Conservation (phyloP, 345 rosid genomes). For the Melastoma malabathricum region DNA sequence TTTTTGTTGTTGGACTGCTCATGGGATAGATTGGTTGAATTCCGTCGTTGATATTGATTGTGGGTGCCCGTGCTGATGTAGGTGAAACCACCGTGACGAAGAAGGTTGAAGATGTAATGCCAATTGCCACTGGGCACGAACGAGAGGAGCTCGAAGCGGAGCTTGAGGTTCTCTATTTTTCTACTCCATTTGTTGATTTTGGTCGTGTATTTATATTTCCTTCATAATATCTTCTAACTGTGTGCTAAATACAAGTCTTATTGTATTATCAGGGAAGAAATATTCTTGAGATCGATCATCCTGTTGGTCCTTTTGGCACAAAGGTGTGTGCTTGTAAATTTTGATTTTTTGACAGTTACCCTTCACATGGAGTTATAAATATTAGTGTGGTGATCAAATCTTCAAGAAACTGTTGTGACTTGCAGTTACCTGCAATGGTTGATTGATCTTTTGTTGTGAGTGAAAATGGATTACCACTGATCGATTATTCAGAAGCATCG, state of each 20-base stretch:
- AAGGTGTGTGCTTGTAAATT: slow-evolving; percentile 38
- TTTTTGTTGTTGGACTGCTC: background rate
- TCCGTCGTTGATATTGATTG: background rate
- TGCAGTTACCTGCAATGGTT: no score
- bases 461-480: no score
- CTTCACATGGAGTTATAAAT: background rate
- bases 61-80: background rate
- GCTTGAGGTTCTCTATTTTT: slow-evolving; percentile 10
- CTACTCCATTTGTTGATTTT: background rate
- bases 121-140: slow-evolving; percentile 46
- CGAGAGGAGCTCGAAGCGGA: slow-evolving; percentile 47
- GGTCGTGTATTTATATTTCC: no score
- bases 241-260: slow-evolving; percentile 4
- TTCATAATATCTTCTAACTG: no score
- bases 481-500: no score
- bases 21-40: background rate
- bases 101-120: slow-evolving; percentile 37
- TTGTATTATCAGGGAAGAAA: slow-evolving; percentile 43
- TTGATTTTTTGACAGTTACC: background rate
- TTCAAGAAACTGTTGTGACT: no score
- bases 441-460: no score
- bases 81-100: slow-evolving; percentile 15
- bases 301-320: slow-evolving; percentile 84
- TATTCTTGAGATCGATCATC: slow-evolving; percentile 53
- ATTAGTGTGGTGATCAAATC: no score